Evolutionary conservation across 2,329 filamentous ascomycete species (phyloP).

Genomic region (Colletotrichum sp.): DNA sequence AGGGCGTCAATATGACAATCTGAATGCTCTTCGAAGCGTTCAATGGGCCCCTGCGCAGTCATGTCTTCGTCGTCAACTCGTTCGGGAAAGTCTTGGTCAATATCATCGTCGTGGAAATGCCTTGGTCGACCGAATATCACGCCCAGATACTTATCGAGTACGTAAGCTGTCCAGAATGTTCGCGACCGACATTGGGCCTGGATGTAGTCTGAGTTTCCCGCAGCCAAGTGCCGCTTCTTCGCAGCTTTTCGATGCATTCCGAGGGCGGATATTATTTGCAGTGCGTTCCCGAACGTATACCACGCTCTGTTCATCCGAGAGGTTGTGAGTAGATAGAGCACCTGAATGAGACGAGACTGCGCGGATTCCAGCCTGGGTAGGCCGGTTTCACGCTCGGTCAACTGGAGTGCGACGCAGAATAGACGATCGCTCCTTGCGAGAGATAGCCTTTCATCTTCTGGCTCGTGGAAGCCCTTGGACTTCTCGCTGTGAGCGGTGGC

Average conservation of each 20-base stretch:
- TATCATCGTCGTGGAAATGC: conserved; percentile 67
- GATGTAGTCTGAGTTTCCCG: conserved; percentile 42
- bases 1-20: conserved; percentile 57
- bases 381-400: conserved; percentile 33
- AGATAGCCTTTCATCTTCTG: conserved; percentile 29
- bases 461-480: conserved; percentile 28
- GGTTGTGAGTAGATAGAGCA: conserved; percentile 62
- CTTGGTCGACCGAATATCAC: conserved; percentile 67
- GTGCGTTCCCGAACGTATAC: conserved; percentile 62
- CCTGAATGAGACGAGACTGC: conserved; percentile 62
- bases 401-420: conserved; percentile 43
- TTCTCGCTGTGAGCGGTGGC: conserved; percentile 50
- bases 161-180: conserved; percentile 68
- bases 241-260: conserved; percentile 43
- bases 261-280: conserved; percentile 55
- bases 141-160: conserved; percentile 66
- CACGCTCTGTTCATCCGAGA: conserved; percentile 66
- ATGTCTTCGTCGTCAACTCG: conserved; percentile 63
- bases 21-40: conserved; percentile 28
- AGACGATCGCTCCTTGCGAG: conserved; percentile 42
- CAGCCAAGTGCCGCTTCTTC: conserved; percentile 25
- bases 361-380: conserved; percentile 49
- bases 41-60: conserved; percentile 35
- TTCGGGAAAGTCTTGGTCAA: conserved; percentile 63
- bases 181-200: conserved; percentile 58